These are phyloP conservation scores for Mortierella hygrophila DNA, from an alignment of 192 early-diverging fungal genomes.

Conservation along the genomic window DNA sequence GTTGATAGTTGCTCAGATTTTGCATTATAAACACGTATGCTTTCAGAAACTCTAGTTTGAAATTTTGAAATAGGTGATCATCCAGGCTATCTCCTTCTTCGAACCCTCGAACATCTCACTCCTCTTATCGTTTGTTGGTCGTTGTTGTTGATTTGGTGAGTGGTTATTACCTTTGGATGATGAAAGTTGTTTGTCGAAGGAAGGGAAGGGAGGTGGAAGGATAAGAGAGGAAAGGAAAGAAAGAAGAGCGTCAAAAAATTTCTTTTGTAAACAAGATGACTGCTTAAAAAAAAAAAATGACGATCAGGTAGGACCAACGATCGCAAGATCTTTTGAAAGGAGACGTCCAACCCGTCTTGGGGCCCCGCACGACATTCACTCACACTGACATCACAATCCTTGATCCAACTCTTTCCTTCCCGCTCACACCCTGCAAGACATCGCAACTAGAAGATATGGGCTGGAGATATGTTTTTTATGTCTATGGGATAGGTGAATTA, in stretches of 20 bases:
- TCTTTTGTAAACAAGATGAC: neutral
- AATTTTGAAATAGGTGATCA: conserved; percentile 60
- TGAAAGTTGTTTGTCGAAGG: neutral
- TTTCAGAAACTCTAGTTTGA: conserved; percentile 72
- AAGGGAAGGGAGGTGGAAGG: neutral
- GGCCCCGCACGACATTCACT: too few species aligned
- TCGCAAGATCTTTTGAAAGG: neutral
- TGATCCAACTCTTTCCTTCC: too few species aligned
- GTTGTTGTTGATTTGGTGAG: neutral
- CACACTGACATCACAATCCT: too few species aligned
- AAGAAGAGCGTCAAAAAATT: neutral
- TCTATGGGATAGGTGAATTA: neutral
- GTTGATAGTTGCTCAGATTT: conserved; percentile 49
- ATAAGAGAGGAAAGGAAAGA: conserved; percentile 1
- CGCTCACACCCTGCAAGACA: neutral
- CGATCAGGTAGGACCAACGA: neutral
- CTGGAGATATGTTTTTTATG: neutral
- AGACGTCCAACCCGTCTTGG: too few species aligned
- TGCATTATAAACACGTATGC: conserved; percentile 63
- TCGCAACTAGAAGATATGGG: neutral
- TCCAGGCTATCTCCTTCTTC: conserved; percentile 27
- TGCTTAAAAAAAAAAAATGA: neutral
- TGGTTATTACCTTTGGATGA: neutral
- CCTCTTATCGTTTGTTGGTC: neutral
- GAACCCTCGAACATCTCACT: neutral